These are phyloP conservation scores for Dissophora globulifera DNA, from an alignment of 192 early-diverging fungal genomes.

Conservation along the genomic window DNA sequence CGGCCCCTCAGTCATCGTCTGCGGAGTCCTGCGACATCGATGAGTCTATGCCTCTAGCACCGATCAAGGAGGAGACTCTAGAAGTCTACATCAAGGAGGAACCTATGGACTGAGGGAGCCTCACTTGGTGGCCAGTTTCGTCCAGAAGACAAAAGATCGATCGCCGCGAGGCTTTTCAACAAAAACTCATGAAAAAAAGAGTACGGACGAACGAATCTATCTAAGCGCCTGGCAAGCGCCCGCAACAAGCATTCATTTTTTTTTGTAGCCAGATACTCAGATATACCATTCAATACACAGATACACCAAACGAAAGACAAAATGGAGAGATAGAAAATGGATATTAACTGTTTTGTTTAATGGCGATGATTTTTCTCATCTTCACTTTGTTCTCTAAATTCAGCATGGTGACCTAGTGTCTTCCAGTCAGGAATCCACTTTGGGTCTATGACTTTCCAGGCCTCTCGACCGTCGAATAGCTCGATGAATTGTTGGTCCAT, in stretches of 20 bases:
- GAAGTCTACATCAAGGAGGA: slow-evolving; percentile 49
- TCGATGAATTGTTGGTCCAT: slow-evolving; percentile 93
- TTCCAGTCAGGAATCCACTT: slow-evolving; percentile 75
- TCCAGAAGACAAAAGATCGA: slow-evolving; percentile 21
- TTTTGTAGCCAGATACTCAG: too few relatives aligned
- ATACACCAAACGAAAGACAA: not conserved
- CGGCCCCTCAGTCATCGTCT: slow-evolving; percentile 3
- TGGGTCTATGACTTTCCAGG: slow-evolving; percentile 70
- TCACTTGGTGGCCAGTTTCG: slow-evolving; percentile 4
- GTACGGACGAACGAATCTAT: slow-evolving; percentile 27
- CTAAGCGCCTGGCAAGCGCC: slow-evolving; percentile 5
- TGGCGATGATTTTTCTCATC: too few relatives aligned
- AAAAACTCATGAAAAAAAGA: slow-evolving; percentile 38
- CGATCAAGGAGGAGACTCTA: slow-evolving; percentile 50
- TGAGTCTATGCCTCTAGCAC: slow-evolving; percentile 18
- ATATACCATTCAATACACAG: slow-evolving; percentile 5
- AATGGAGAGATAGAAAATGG: too few relatives aligned
- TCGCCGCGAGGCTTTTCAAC: not conserved
- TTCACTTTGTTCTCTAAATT: not conserved
- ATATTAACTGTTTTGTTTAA: too few relatives aligned
- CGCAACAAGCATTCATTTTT: not conserved
- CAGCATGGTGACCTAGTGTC: slow-evolving; percentile 56
- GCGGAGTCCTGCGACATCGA: not conserved
- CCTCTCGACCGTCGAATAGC: slow-evolving; percentile 76
- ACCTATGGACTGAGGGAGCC: slow-evolving; percentile 30